These are phyloP conservation scores for Neurospora sp. DNA, from an alignment of 495 filamentous ascomycete genomes.

Conservation along the genomic window DNA sequence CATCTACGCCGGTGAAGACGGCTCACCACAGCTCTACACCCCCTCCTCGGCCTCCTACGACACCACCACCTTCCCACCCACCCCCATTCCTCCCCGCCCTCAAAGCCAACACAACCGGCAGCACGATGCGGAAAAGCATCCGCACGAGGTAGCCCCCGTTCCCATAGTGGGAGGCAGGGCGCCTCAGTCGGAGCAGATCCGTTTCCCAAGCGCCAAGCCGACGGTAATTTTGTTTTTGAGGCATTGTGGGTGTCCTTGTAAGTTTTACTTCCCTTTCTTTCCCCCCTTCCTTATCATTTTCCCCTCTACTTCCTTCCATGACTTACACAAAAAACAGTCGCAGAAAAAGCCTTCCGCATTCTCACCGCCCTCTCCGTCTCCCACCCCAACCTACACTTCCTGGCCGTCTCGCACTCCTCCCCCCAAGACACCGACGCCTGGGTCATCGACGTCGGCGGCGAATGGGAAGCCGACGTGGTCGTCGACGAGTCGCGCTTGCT, in stretches of 20 bases:
- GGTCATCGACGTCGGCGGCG: constrained; percentile 42
- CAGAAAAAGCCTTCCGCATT: constrained; percentile 47
- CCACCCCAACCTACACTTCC: constrained; percentile 41
- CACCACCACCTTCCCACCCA: neutral
- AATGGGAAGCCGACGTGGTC: constrained; percentile 41
- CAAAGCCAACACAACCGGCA: neutral
- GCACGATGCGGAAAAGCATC: neutral
- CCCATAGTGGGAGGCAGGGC: constrained; percentile 38
- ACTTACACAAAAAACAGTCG: constrained; percentile 24
- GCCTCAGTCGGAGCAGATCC: constrained; percentile 33
- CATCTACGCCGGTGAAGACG: neutral
- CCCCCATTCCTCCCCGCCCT: neutral
- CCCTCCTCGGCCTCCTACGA: neutral
- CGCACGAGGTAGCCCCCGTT: constrained; percentile 19
- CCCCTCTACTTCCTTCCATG: too few relatives aligned
- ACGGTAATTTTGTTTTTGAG: constrained; percentile 47
- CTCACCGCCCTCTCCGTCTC: constrained; percentile 34
- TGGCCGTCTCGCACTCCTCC: constrained; percentile 50
- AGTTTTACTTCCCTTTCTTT: constrained; percentile 7
- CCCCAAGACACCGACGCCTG: constrained; percentile 40
- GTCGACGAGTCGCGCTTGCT: constrained; percentile 41
- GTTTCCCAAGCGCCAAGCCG: constrained; percentile 36
- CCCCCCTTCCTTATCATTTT: too few relatives aligned
- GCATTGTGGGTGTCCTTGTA: constrained; percentile 54
- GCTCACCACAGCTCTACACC: neutral